Evolutionary conservation across 176 grass and related monocot genomes (phyloP), one percentile per base, ranked within the genome.

Genomic region (Poa pratensis): DNA sequence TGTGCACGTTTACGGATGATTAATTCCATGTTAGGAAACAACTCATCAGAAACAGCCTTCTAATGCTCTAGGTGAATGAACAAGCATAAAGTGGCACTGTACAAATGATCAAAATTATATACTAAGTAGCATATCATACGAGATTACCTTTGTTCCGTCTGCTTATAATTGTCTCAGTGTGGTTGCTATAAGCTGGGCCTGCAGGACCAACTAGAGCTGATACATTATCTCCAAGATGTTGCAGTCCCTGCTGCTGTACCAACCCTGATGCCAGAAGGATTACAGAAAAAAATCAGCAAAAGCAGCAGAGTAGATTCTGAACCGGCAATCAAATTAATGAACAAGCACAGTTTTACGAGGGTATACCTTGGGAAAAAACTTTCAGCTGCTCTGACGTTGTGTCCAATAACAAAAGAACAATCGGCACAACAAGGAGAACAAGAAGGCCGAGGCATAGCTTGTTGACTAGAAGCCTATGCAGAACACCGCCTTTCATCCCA

Each of bases 381-480:
- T 81, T 84, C 54, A 91, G 39, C 24, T 87, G 61, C 1, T 80
- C 85, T 19, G 89, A 82, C 9, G 69, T 87, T 69, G 70, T 55
- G 61, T 32, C 81, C 81, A 84, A 23, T 53, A 87, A 61, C 43
- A 87, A 69, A 42, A 87, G 17, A 61, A 84, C 11, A 63, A 81
- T 55, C 0, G 77, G 70, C 23, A 76, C 69, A 69, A 37, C 13
- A 63, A 91, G 76, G 61, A 91, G 69, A 87, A 76, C 23, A 7
- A 76, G 19, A 53, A 91, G 77, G 19, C 42, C 43, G 0, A 91
- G 67, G 81, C 81, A 87, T 53, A 91, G 85, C 77, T 87, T 91
- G 40, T 51, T 87, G 69, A 81, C 52, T 26, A 84, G 61, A 40
- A 87, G 8, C 70, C 69, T 84, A 45, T 81, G 69, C 15, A 87